Evolutionary conservation across 805 yeast species (phyloP).

Genomic region (Ogataea wickerhamii): DNA sequence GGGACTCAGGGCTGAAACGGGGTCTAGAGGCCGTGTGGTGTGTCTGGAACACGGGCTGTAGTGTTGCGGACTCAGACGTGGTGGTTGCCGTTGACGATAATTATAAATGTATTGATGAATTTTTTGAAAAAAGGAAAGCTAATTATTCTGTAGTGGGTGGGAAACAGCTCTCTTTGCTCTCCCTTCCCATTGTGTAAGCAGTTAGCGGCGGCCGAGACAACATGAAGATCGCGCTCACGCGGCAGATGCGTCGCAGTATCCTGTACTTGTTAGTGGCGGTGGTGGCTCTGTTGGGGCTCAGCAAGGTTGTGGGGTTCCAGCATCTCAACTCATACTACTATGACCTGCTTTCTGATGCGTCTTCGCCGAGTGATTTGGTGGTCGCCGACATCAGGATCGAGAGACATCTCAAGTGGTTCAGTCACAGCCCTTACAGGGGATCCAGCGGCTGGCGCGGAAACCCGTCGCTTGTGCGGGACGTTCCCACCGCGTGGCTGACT

Average conservation of each 20-base stretch:
- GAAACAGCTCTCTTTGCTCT: too few relatives aligned
- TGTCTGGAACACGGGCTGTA: too few relatives aligned
- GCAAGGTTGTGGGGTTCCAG: not conserved
- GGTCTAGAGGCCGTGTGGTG: too few relatives aligned
- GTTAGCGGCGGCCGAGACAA: too few relatives aligned
- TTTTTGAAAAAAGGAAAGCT: too few relatives aligned
- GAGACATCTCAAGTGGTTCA: constrained; percentile 10
- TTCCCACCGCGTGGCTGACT: constrained; percentile 13
- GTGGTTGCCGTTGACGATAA: too few relatives aligned
- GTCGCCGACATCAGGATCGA: constrained; percentile 18
- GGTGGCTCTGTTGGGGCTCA: not conserved
- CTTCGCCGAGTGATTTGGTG: constrained; percentile 1
- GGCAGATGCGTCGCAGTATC: not conserved
- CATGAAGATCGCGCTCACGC: not conserved
- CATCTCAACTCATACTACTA: not conserved
- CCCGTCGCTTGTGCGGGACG: constrained; percentile 2
- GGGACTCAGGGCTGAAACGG: too few relatives aligned
- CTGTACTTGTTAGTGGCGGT: not conserved
- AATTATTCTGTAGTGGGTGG: too few relatives aligned
- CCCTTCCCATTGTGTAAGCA: too few relatives aligned
- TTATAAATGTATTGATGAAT: too few relatives aligned
- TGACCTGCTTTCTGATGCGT: not conserved
- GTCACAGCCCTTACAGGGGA: constrained; percentile 1
- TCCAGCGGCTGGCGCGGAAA: not conserved
- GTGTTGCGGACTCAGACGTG: too few relatives aligned